Conservation (phyloP, 2,329 filamentous ascomycete genomes). For the Arthrobotrys megalospora region DNA sequence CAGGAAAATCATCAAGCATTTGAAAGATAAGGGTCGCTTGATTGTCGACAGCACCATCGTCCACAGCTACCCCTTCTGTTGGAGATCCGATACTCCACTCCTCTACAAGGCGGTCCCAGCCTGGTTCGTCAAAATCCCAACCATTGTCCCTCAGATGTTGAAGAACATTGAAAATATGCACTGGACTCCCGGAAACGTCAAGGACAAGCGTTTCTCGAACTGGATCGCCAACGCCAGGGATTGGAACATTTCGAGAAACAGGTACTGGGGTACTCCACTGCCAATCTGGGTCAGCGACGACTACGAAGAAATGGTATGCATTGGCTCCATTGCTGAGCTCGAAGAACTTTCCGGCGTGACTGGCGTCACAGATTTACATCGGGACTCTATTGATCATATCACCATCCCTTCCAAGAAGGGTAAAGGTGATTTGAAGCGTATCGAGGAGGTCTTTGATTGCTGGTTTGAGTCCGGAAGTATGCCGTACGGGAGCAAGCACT, state of each 20-base stretch:
- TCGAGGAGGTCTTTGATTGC: constrained; percentile 94
- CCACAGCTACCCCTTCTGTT: constrained; percentile 95
- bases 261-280: constrained; percentile 95
- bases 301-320: constrained; percentile 85
- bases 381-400: constrained; percentile 93
- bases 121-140: constrained; percentile 92
- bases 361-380: constrained; percentile 87
- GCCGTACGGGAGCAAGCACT: constrained; percentile 92
- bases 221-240: constrained; percentile 94
- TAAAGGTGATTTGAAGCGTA: constrained; percentile 83
- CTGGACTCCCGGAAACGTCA: constrained; percentile 92
- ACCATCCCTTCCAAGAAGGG: constrained; percentile 92
- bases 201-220: constrained; percentile 89
- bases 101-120: constrained; percentile 93
- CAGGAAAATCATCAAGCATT: constrained; percentile 90
- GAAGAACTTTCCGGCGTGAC: constrained; percentile 90
- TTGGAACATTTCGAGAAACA: constrained; percentile 94
- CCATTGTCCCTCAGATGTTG: constrained; percentile 89
- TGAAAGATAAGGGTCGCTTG: constrained; percentile 82
- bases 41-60: constrained; percentile 88
- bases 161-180: constrained; percentile 89
- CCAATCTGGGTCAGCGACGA: constrained; percentile 94
- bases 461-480: constrained; percentile 98
- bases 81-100: constrained; percentile 92
- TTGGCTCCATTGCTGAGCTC: constrained; percentile 87